phyloP scores from a whole-genome alignment of 371 early-diverging fungal species.

The Mortierella sp. region DNA sequence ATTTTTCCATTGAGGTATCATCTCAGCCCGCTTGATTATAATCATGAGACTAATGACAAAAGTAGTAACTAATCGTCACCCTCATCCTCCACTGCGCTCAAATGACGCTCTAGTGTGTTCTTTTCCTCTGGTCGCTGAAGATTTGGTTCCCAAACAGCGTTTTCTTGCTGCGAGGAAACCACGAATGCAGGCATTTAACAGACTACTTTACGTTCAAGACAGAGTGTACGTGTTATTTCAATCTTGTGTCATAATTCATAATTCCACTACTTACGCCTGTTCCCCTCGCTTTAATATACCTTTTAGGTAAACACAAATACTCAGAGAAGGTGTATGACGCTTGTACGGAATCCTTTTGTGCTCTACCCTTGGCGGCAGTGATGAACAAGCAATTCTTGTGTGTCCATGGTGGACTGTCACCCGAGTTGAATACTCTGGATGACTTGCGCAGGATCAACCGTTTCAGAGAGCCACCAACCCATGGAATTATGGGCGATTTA shows the following conservation, averaged over 20 bases:
- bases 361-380: slow-evolving; percentile 95
- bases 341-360: slow-evolving; percentile 93
- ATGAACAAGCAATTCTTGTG: slow-evolving; percentile 98
- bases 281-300: background rate
- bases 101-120: slow-evolving; percentile 76
- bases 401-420: slow-evolving; percentile 99
- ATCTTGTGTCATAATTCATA: background rate
- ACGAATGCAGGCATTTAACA: slow-evolving; percentile 98
- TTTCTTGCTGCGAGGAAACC: slow-evolving; percentile 97
- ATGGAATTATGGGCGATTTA: slow-evolving; percentile 96
- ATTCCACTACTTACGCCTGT: background rate
- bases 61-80: background rate
- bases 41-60: background rate
- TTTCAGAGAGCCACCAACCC: slow-evolving; percentile 95
- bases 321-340: slow-evolving; percentile 94
- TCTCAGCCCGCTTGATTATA: background rate
- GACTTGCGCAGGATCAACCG: slow-evolving; percentile 92
- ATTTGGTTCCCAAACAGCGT: slow-evolving; percentile 94
- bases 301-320: slow-evolving; percentile 92
- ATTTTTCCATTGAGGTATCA: slow-evolving; percentile 87
- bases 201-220: slow-evolving; percentile 98
- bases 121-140: slow-evolving; percentile 92
- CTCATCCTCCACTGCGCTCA: background rate
- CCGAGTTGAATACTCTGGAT: slow-evolving; percentile 89
- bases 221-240: slow-evolving; percentile 78